Evolutionary conservation across 2,329 filamentous ascomycete species (phyloP).

Genomic region (Ceratocystis cacaofunesta): DNA sequence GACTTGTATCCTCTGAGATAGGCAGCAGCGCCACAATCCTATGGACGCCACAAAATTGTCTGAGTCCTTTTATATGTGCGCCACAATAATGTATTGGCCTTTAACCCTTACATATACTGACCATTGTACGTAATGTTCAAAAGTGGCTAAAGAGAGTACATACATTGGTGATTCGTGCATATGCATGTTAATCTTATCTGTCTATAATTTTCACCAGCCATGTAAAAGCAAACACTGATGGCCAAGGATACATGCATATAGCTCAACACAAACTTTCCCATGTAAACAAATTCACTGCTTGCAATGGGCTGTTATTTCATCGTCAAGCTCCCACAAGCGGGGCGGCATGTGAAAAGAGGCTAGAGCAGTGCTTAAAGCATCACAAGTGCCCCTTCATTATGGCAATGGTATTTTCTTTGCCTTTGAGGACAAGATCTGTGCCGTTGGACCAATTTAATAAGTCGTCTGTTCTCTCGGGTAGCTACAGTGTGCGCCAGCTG

Average conservation of each 20-base stretch:
- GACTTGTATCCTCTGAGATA: background rate
- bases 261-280: background rate
- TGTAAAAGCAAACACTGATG: background rate
- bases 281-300: background rate
- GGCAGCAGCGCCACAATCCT: slow-evolving; percentile 12
- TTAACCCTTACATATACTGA: background rate
- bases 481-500: background rate
- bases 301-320: background rate
- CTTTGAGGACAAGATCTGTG: background rate
- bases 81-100: background rate
- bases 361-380: background rate
- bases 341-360: background rate
- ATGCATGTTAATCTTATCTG: background rate
- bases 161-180: background rate
- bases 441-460: background rate
- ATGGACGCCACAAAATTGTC: too few relatives aligned
- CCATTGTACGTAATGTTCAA: background rate
- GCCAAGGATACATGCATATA: background rate
- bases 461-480: background rate
- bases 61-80: background rate
- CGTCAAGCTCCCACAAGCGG: background rate
- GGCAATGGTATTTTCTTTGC: background rate
- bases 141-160: slow-evolving; percentile 2
- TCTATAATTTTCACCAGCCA: background rate
- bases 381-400: background rate